Conservation (phyloP, 2,329 filamentous ascomycete genomes). For the Phyllosticta capitalensis region DNA sequence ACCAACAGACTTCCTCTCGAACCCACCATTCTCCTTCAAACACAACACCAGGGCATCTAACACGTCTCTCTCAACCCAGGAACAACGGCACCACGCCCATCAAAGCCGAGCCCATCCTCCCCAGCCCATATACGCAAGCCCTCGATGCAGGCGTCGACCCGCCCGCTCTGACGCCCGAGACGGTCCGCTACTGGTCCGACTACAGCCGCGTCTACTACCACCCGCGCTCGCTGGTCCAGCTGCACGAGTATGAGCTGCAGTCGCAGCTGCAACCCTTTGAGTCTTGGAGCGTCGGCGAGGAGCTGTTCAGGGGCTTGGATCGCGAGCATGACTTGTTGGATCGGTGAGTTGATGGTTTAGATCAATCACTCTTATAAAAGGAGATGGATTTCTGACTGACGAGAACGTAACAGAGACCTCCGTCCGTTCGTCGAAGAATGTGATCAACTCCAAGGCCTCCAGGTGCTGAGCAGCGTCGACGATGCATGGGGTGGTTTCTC, state of each 20-base stretch:
- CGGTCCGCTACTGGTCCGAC: slow-evolving; percentile 94
- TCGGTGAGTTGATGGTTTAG: slow-evolving; percentile 32
- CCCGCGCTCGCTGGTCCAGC: slow-evolving; percentile 74
- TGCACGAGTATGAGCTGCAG: slow-evolving; percentile 79
- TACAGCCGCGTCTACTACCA: slow-evolving; percentile 91
- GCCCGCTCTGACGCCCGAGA: slow-evolving; percentile 54
- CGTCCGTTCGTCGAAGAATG: slow-evolving; percentile 86
- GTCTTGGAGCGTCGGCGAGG: slow-evolving; percentile 42
- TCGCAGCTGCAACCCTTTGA: slow-evolving; percentile 76
- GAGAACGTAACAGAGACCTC: slow-evolving; percentile 45
- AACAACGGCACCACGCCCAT: slow-evolving; percentile 49
- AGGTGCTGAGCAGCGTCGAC: slow-evolving; percentile 48
- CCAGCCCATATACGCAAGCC: slow-evolving; percentile 67
- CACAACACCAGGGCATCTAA: not conserved
- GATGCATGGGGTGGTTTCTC: slow-evolving; percentile 43
- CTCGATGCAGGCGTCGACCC: slow-evolving; percentile 62
- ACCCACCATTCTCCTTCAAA: too few relatives aligned
- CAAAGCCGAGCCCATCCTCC: slow-evolving; percentile 53
- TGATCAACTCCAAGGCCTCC: slow-evolving; percentile 82
- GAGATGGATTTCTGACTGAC: not conserved
- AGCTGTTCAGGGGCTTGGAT: slow-evolving; percentile 34
- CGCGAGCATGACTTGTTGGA: slow-evolving; percentile 76
- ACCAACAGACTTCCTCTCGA: too few relatives aligned
- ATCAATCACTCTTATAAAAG: not conserved
- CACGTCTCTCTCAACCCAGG: slow-evolving; percentile 36